These are phyloP conservation scores for Venturia asperata DNA, from an alignment of 2,329 filamentous ascomycete species.

Conservation along the genomic window DNA sequence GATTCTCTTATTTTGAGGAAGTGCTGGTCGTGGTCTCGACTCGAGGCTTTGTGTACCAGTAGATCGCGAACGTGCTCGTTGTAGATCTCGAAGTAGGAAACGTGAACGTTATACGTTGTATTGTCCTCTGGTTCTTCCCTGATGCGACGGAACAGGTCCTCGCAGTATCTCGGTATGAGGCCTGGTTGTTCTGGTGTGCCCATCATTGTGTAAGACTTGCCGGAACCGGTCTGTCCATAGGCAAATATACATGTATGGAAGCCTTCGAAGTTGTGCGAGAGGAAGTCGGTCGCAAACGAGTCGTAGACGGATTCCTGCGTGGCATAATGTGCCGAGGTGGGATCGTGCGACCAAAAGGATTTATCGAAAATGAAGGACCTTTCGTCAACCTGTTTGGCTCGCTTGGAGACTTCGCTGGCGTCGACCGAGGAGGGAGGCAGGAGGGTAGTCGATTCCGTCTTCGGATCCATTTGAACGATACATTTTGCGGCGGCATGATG, in stretches of 20 bases:
- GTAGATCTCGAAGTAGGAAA: constrained; percentile 99
- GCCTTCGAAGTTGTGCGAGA: constrained; percentile 98
- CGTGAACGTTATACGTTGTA: constrained; percentile 92
- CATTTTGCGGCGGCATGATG: constrained; percentile 73
- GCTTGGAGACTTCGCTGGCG: constrained; percentile 45
- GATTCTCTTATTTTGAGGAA: constrained; percentile 98
- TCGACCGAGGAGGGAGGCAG: constrained; percentile 56
- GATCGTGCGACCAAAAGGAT: constrained; percentile 93
- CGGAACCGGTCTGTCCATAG: constrained; percentile 94
- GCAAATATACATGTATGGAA: constrained; percentile 99
- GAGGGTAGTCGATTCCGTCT: constrained; percentile 76
- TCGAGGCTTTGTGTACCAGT: constrained; percentile 53
- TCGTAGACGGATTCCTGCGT: constrained; percentile 92
- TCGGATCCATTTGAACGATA: constrained; percentile 84
- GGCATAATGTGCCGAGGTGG: constrained; percentile 75
- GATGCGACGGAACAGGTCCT: constrained; percentile 92
- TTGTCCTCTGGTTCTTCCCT: constrained; percentile 77
- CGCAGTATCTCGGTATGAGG: constrained; percentile 88
- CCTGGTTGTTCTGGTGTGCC: constrained; percentile 77
- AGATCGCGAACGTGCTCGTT: constrained; percentile 97
- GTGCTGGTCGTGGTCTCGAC: constrained; percentile 59
- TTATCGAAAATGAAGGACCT: constrained; percentile 95
- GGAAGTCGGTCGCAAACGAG: constrained; percentile 86
- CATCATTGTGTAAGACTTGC: constrained; percentile 99
- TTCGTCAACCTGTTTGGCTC: constrained; percentile 70